These are phyloP conservation scores for Colletotrichum eremochloae DNA, from an alignment of 2,329 filamentous ascomycete species.

Conservation along the genomic window DNA sequence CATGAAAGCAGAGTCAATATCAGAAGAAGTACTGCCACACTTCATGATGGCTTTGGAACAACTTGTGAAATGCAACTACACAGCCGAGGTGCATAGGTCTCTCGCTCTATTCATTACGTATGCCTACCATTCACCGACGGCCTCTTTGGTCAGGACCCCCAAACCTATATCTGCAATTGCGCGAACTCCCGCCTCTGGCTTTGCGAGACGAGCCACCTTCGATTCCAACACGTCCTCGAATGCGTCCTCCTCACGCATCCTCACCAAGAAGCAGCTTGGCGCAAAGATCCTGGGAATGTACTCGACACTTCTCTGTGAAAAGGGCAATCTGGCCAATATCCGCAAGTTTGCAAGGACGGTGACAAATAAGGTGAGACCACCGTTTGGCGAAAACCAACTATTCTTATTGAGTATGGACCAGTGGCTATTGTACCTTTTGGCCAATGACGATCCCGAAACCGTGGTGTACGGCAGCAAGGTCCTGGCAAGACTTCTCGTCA, in stretches of 20 bases:
- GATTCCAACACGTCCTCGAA: conserved; percentile 49
- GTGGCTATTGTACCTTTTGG: conserved; percentile 93
- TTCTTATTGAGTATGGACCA: conserved; percentile 53
- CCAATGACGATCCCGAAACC: conserved; percentile 86
- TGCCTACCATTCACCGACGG: conserved; percentile 76
- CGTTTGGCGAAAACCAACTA: conserved; percentile 40
- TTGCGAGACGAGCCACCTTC: conserved; percentile 54
- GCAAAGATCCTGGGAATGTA: conserved; percentile 83
- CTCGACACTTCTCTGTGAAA: conserved; percentile 81
- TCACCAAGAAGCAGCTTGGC: conserved; percentile 79
- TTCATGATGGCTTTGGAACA: conserved; percentile 85
- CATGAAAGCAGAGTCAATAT: conserved; percentile 86
- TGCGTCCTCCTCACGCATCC: conserved; percentile 53
- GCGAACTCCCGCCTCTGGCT: conserved; percentile 57
- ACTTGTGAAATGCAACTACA: conserved; percentile 84
- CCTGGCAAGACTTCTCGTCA: conserved; percentile 84
- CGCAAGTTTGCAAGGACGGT: conserved; percentile 94
- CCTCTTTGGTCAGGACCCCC: conserved; percentile 65
- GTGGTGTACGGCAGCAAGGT: conserved; percentile 87
- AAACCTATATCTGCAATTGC: conserved; percentile 57
- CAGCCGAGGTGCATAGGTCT: conserved; percentile 86
- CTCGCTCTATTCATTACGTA: conserved; percentile 95
- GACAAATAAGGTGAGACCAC: conserved; percentile 83
- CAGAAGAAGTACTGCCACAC: conserved; percentile 77
- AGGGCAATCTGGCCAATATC: conserved; percentile 76